Conservation (phyloP, 495 filamentous ascomycete genomes). For the Aspergillus indologenus region DNA sequence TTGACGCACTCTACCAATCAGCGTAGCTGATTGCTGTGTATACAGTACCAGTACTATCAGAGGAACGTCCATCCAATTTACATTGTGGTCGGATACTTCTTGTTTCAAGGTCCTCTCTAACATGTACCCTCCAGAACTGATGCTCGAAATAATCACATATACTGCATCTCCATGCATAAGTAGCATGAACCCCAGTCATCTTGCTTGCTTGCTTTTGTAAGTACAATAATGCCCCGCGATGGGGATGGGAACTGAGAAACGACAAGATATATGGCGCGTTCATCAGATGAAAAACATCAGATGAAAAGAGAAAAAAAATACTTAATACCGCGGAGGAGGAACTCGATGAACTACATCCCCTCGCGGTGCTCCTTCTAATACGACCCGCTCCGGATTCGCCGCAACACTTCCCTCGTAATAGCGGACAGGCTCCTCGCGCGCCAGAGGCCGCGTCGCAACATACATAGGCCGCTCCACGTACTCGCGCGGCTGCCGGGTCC, state of each 20-base stretch:
- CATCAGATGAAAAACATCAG: neutral
- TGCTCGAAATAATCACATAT: neutral
- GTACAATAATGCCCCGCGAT: neutral
- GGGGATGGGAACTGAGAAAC: neutral
- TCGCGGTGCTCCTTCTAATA: constrained; percentile 23
- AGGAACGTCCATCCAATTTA: too few species aligned
- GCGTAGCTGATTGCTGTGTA: too few species aligned
- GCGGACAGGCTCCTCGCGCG: constrained; percentile 29
- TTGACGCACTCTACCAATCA: too few species aligned
- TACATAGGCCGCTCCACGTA: constrained; percentile 45
- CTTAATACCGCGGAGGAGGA: constrained; percentile 29
- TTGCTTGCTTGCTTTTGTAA: neutral
- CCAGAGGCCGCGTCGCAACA: constrained; percentile 24
- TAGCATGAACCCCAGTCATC: neutral
- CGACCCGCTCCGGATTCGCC: constrained; percentile 28
- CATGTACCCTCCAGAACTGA: too few species aligned
- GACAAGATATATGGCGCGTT: neutral
- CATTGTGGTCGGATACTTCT: too few species aligned
- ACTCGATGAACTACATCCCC: constrained; percentile 31
- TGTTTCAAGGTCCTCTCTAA: too few species aligned
- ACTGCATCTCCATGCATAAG: too few species aligned
- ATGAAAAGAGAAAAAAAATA: neutral
- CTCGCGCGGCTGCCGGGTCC: constrained; percentile 33
- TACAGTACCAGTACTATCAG: too few species aligned
- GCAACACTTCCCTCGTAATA: constrained; percentile 33